These are phyloP conservation scores for Penicillium paxilli DNA, from an alignment of 495 filamentous ascomycete genomes.

Conservation along the genomic window DNA sequence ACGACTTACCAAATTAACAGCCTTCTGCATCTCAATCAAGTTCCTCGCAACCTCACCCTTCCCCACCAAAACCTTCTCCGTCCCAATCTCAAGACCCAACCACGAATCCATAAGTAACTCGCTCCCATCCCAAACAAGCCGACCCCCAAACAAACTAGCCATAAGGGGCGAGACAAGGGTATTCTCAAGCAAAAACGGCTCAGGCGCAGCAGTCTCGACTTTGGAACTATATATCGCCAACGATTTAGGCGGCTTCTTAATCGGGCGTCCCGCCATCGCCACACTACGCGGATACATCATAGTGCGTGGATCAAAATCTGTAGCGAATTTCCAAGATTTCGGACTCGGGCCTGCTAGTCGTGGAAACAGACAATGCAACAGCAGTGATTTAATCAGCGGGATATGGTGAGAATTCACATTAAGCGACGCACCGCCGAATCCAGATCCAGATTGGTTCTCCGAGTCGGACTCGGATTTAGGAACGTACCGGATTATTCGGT, in stretches of 20 bases:
- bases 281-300: neutral
- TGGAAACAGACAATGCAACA: slow-evolving; percentile 48
- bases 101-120: slow-evolving; percentile 49
- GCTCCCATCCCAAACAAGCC: slow-evolving; percentile 24
- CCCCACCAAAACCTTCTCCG: slow-evolving; percentile 3
- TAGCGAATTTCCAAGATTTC: neutral
- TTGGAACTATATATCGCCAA: neutral
- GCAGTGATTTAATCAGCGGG: slow-evolving; percentile 51
- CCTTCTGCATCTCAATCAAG: slow-evolving; percentile 45
- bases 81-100: slow-evolving; percentile 42
- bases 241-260: neutral
- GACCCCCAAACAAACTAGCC: slow-evolving; percentile 53
- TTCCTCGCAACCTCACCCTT: slow-evolving; percentile 32
- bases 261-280: neutral
- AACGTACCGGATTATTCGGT: too few species aligned
- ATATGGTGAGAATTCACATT: slow-evolving; percentile 50
- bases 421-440: slow-evolving; percentile 43
- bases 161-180: slow-evolving; percentile 45
- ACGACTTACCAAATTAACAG: slow-evolving; percentile 28
- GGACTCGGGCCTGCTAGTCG: slow-evolving; percentile 44
- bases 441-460: neutral
- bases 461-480: too few species aligned
- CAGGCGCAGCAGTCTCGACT: neutral
- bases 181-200: slow-evolving; percentile 22
- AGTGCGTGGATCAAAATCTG: neutral